Conservation (phyloP, 2,329 filamentous ascomycete genomes). For the Fonsecaea pugnacius region DNA sequence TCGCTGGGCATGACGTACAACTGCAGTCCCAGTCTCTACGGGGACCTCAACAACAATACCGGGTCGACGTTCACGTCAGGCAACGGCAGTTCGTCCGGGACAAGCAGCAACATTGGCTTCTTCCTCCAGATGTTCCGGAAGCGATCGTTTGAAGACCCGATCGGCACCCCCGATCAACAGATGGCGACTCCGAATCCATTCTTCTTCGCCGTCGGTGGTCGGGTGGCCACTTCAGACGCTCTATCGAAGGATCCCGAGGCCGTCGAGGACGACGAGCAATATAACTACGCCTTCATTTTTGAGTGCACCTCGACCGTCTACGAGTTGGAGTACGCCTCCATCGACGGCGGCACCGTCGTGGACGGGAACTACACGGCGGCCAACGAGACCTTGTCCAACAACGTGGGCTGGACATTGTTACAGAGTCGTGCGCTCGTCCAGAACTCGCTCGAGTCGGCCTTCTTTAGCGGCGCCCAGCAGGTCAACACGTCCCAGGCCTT, state of each 20-base stretch:
- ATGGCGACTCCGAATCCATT: constrained; percentile 8
- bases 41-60: constrained; percentile 7
- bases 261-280: not conserved
- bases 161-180: not conserved
- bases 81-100: not conserved
- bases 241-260: not conserved
- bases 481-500: constrained; percentile 8
- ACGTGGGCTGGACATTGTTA: constrained; percentile 1
- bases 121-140: constrained; percentile 7
- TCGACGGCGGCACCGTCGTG: constrained; percentile 3
- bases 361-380: constrained; percentile 7
- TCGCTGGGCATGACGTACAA: constrained; percentile 4
- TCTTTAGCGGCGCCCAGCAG: constrained; percentile 13
- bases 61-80: not conserved
- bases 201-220: not conserved
- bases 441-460: constrained; percentile 8
- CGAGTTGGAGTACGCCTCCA: constrained; percentile 4
- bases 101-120: constrained; percentile 10
- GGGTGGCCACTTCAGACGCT: not conserved
- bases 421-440: not conserved
- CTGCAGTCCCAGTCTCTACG: constrained; percentile 6
- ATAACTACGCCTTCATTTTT: constrained; percentile 10
- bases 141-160: not conserved
- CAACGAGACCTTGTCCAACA: constrained; percentile 7
- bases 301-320: constrained; percentile 6